Evolutionary conservation across 2,329 filamentous ascomycete genomes (phyloP), one percentile per base, ranked within the genome.

Genomic region (Sporothrix schenckii): DNA sequence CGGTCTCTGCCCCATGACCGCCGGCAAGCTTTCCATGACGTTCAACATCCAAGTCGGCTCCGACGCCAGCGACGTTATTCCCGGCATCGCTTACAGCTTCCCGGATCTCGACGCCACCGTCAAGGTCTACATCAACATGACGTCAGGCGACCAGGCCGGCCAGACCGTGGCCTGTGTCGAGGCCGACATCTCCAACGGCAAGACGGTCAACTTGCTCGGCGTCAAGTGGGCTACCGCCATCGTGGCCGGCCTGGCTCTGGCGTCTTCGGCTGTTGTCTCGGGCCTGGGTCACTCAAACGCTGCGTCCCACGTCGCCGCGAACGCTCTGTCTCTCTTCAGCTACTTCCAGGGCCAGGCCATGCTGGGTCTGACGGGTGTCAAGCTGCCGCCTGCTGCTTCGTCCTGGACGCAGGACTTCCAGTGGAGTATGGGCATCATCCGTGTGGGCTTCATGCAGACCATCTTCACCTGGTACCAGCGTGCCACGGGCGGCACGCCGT

Each of bases 401-500:
- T 87, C 92, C 0, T 96, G 92, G 92, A 95, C 92, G 0, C 92
- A 95, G 81, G 93, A 95, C 80, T 95, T 96, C 83, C 90, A 93
- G 79, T 96, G 92, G 92, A 92, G 89, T 77, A 93, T 96, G 91
- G 92, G 92, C 76, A 92, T 96, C 75, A 94, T 96, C 78, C 87
- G 88, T 68, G 86, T 95, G 68, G 82, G 84, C 47, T 95, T 95
- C 80, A 84, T 96, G 79, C 91, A 96, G 80, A 83, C 83, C 24
- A 90, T 95, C 76, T 90, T 91, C 70, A 94, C 92, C 44, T 96
- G 92, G 92, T 96, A 96, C 80, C 92, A 94, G 81, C 90, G 92
- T 71, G 86, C 92, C 1, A 96, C 92, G 1, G 92, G 92, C 68
- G 92, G 92, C 73, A 91, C 86, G 16, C 91, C 92, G 4, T 88